Conservation (phyloP, 2,329 filamentous ascomycete genomes). For the Diaporthe sp. region DNA sequence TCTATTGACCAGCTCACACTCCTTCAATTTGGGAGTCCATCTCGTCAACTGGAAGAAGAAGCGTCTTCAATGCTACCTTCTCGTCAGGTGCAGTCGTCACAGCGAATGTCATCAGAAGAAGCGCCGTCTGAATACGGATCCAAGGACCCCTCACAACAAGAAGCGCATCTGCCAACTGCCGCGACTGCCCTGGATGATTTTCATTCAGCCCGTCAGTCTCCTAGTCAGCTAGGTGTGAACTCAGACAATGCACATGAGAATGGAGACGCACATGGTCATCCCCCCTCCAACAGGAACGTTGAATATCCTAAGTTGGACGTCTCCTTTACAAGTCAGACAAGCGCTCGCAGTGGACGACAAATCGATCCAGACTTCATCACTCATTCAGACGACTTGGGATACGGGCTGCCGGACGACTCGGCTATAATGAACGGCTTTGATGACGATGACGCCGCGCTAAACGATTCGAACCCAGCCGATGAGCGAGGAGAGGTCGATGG, state of each 20-base stretch:
- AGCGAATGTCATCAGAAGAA: slow-evolving; percentile 23
- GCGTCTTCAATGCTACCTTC: slow-evolving; percentile 32
- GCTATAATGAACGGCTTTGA: slow-evolving; percentile 29
- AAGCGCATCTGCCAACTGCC: neutral
- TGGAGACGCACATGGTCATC: neutral
- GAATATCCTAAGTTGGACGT: slow-evolving; percentile 50
- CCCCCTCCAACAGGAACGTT: slow-evolving; percentile 32
- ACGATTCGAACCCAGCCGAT: neutral
- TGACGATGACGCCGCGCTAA: slow-evolving; percentile 15
- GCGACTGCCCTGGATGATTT: neutral
- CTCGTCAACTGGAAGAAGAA: slow-evolving; percentile 47
- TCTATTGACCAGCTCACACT: slow-evolving; percentile 47
- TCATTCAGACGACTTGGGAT: slow-evolving; percentile 49
- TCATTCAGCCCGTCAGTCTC: slow-evolving; percentile 11
- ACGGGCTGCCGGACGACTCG: slow-evolving; percentile 30
- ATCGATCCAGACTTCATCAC: slow-evolving; percentile 57
- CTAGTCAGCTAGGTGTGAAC: neutral
- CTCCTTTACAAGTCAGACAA: slow-evolving; percentile 56
- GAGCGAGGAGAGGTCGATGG: neutral
- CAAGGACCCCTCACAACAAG: slow-evolving; percentile 31
- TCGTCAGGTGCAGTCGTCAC: slow-evolving; percentile 4
- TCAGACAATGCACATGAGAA: neutral
- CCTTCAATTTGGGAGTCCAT: slow-evolving; percentile 48
- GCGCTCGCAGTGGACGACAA: slow-evolving; percentile 63
- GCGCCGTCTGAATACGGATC: slow-evolving; percentile 40